phyloP scores from a whole-genome alignment of 352 stramenopile species.

The Globisporangium rhizosaccharum region DNA sequence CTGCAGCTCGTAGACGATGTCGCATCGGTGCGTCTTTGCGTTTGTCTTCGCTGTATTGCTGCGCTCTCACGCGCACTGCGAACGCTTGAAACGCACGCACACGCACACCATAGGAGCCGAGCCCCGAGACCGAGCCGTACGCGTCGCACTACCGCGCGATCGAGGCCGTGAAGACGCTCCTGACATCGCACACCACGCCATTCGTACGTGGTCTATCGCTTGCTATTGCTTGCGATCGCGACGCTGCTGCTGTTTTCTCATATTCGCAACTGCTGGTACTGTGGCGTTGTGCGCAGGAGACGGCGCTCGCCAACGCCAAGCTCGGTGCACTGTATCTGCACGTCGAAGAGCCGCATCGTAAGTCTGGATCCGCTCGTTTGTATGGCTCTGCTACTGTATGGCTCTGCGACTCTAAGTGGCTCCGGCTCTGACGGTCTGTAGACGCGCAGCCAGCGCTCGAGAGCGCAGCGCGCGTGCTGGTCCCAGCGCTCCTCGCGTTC shows the following conservation, averaged over 20 bases:
- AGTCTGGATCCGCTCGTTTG: conserved; percentile 1
- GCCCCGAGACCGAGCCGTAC: conserved; percentile 45
- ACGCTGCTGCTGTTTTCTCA: neutral
- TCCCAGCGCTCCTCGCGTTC: conserved; percentile 33
- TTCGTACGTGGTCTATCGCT: conserved; percentile 15
- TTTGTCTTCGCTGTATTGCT: neutral
- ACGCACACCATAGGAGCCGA: conserved; percentile 21
- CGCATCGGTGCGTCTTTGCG: conserved; percentile 17
- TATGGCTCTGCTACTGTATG: too few relatives aligned
- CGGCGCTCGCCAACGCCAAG: conserved; percentile 25
- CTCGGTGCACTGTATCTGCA: conserved; percentile 43
- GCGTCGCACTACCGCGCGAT: conserved; percentile 43
- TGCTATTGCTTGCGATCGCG: neutral
- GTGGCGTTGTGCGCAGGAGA: conserved; percentile 22
- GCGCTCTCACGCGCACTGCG: conserved; percentile 6
- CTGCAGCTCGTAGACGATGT: conserved; percentile 26
- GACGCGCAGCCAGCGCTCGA: conserved; percentile 58
- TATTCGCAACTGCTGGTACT: neutral
- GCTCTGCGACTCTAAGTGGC: too few relatives aligned
- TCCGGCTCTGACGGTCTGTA: conserved; percentile 2
- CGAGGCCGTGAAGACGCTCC: conserved; percentile 50
- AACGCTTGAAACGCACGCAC: neutral
- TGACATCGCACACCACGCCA: conserved; percentile 23
- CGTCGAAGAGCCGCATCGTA: conserved; percentile 64
- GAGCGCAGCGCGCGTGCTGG: conserved; percentile 29